These are phyloP conservation scores for Hemileia vastatrix DNA, from an alignment of 1,284 basidiomycete species.

Conservation along the genomic window DNA sequence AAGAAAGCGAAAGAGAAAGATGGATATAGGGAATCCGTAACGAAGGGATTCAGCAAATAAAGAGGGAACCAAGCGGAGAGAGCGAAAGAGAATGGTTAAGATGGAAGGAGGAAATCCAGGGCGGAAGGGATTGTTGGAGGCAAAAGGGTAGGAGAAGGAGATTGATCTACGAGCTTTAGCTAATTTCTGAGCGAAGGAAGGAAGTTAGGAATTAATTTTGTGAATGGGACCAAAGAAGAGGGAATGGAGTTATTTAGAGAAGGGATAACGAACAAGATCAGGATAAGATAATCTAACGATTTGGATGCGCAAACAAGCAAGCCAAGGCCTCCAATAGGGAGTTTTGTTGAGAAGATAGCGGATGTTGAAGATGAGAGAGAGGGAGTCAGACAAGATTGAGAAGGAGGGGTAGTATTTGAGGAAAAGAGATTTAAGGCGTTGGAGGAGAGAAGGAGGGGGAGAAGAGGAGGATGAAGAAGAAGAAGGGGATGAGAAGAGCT, in stretches of 20 bases:
- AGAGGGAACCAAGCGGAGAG: slow-evolving; percentile 26
- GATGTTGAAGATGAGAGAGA: slow-evolving; percentile 73
- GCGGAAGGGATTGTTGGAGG: slow-evolving; percentile 14
- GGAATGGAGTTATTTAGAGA: slow-evolving; percentile 3
- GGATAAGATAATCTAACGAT: slow-evolving; percentile 65
- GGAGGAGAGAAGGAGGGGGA: slow-evolving; percentile 1
- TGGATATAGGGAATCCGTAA: slow-evolving; percentile 75
- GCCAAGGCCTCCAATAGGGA: slow-evolving; percentile 83
- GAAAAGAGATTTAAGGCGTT: slow-evolving; percentile 50
- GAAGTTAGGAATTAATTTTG: slow-evolving; percentile 30
- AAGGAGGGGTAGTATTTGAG: slow-evolving; percentile 67
- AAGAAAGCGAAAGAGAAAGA: slow-evolving; percentile 93
- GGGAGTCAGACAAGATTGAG: slow-evolving; percentile 71
- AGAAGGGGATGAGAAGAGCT: slow-evolving; percentile 48
- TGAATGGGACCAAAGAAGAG: too few relatives aligned
- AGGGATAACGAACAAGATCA: slow-evolving; percentile 47
- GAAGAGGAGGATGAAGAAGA: not conserved
- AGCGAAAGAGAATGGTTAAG: slow-evolving; percentile 26
- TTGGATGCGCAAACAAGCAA: slow-evolving; percentile 70
- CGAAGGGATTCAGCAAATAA: slow-evolving; percentile 50
- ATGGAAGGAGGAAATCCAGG: slow-evolving; percentile 22
- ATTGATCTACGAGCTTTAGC: slow-evolving; percentile 1
- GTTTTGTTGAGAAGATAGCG: slow-evolving; percentile 83
- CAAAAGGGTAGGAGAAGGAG: slow-evolving; percentile 45
- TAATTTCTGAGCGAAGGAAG: slow-evolving; percentile 7